Evolutionary conservation across 148 eudicot species (phyloP).

Genomic region (Chenopodium berlandieri): DNA sequence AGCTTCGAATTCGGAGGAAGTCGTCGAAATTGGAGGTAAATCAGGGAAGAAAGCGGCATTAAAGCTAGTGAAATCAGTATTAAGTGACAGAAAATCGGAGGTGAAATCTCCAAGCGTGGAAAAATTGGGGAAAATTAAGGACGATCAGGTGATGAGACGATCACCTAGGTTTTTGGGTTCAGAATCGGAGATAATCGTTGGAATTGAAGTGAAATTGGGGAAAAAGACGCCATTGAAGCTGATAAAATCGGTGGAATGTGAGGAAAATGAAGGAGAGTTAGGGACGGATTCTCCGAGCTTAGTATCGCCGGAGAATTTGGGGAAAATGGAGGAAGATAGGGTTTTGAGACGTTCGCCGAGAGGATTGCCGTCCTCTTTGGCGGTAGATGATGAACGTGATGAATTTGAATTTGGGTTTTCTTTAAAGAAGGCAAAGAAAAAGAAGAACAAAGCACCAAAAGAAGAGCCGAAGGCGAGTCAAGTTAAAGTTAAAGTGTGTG

Average conservation of each 20-base stretch:
- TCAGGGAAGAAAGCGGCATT: too few species aligned
- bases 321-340: conserved; percentile 24
- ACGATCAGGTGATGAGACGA: too few species aligned
- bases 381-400: conserved; percentile 29
- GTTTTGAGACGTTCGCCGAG: conserved; percentile 35
- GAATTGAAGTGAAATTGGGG: too few species aligned
- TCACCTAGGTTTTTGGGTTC: too few species aligned
- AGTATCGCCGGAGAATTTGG: neutral
- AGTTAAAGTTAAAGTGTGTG: conserved; percentile 19
- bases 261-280: neutral
- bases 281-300: too few species aligned
- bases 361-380: conserved; percentile 24
- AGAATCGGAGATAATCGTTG: too few species aligned
- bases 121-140: too few species aligned
- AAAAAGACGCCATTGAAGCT: neutral
- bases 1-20: too few species aligned
- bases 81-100: too few species aligned
- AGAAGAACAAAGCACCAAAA: conserved; percentile 21
- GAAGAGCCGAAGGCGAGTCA: neutral
- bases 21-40: too few species aligned
- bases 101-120: too few species aligned
- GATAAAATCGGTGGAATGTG: neutral
- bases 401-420: conserved; percentile 22
- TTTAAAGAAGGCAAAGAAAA: conserved; percentile 25
- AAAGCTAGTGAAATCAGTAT: too few species aligned